phyloP scores from a whole-genome alignment of 139 green algal species.

The Chlorella ohadii region DNA sequence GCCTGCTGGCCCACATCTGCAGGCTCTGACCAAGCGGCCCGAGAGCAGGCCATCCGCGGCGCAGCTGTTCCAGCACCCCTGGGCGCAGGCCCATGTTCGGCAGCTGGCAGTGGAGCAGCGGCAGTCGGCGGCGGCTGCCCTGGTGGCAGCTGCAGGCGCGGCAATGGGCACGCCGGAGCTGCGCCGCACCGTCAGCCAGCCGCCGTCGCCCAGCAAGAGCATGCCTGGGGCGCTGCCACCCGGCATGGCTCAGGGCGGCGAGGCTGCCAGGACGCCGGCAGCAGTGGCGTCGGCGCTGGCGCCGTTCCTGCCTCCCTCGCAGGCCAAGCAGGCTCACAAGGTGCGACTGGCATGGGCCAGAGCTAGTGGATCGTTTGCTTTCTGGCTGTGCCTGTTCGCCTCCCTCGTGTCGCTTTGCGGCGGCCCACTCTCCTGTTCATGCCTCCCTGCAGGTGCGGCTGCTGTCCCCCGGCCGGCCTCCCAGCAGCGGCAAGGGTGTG shows the following conservation, averaged over 20 bases:
- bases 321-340: slow-evolving; percentile 25
- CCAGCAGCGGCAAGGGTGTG: slow-evolving; percentile 7
- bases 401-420: not conserved
- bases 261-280: not conserved
- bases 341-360: not conserved
- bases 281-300: slow-evolving; percentile 7
- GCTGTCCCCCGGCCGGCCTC: slow-evolving; percentile 4
- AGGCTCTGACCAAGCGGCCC: slow-evolving; percentile 27
- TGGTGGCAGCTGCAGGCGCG: not conserved
- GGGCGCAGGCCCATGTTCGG: not conserved
- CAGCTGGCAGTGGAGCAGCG: slow-evolving; percentile 1
- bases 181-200: slow-evolving; percentile 28
- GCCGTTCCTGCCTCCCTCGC: slow-evolving; percentile 30
- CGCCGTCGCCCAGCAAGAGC: slow-evolving; percentile 28
- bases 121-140: not conserved
- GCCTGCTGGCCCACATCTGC: too few species aligned
- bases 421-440: not conserved
- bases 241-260: too few species aligned
- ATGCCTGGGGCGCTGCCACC: not conserved
- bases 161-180: slow-evolving; percentile 13
- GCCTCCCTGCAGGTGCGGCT: slow-evolving; percentile 4
- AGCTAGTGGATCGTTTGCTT: too few species aligned
- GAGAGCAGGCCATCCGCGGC: slow-evolving; percentile 2
- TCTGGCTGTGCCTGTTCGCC: not conserved
- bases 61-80: slow-evolving; percentile 29